Evolutionary conservation across 1,139 yeast genomes (phyloP).

Genomic region (Pichia sp.): DNA sequence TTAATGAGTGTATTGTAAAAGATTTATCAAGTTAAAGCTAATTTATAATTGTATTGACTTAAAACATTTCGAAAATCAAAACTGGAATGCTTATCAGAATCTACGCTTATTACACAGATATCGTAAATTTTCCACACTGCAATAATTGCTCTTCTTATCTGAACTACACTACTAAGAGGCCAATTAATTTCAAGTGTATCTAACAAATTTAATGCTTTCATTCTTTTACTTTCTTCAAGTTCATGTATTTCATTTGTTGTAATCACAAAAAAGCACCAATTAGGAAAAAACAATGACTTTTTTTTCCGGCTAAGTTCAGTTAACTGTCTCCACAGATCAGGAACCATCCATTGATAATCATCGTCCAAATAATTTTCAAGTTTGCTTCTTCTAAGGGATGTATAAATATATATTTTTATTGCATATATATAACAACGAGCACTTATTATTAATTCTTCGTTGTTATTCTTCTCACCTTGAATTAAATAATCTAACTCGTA

Average conservation of each 20-base stretch:
- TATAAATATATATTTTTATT: slow-evolving; percentile 6
- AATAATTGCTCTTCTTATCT: slow-evolving; percentile 25
- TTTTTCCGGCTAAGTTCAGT: slow-evolving; percentile 2
- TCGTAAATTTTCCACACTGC: slow-evolving; percentile 30
- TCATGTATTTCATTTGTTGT: slow-evolving; percentile 17
- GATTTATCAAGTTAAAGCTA: not conserved
- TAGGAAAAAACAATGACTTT: slow-evolving; percentile 25
- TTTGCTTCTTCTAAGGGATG: slow-evolving; percentile 1
- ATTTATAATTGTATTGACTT: not conserved
- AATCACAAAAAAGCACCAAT: slow-evolving; percentile 29
- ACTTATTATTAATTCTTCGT: slow-evolving; percentile 11
- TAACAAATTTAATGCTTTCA: slow-evolving; percentile 20
- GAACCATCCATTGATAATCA: slow-evolving; percentile 6
- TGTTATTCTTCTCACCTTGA: slow-evolving; percentile 12
- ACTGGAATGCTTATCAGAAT: not conserved
- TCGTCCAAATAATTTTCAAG: slow-evolving; percentile 5
- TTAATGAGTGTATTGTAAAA: too few relatives aligned
- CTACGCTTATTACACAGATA: slow-evolving; percentile 8
- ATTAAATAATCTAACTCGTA: slow-evolving; percentile 14
- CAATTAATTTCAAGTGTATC: slow-evolving; percentile 23
- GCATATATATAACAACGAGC: slow-evolving; percentile 8
- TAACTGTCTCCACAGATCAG: slow-evolving; percentile 3
- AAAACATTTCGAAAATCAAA: not conserved
- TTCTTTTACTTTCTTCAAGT: slow-evolving; percentile 16
- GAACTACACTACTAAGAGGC: slow-evolving; percentile 26